Percentiles rank a stretch among this genome's conserved stretches.
Evolutionary conservation across 176 grass and related monocot genomes (phyloP).

Genomic region (Cymbopogon citratus): DNA sequence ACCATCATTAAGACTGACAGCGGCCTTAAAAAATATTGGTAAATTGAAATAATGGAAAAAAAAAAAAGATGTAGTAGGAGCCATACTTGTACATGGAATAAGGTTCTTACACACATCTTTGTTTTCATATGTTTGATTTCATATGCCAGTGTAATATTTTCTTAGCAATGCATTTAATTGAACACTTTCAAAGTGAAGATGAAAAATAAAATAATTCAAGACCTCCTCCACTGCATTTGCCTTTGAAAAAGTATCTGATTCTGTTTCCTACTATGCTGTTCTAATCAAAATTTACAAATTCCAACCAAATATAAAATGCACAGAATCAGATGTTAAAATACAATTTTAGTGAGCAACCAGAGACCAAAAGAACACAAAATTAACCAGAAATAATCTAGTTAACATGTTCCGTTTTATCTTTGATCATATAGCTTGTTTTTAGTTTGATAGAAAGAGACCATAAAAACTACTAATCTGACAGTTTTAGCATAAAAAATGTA

Average conservation of each 20-base stretch:
- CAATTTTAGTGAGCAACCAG: background rate
- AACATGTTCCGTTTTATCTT: background rate
- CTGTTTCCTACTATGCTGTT: background rate
- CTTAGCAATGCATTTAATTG: background rate
- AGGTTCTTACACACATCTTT: background rate
- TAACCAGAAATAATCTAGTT: background rate
- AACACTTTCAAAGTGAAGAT: background rate
- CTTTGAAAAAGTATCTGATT: background rate
- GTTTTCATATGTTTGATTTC: background rate
- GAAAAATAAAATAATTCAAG: background rate
- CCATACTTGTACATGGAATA: background rate
- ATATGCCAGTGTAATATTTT: background rate
- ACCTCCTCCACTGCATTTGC: background rate
- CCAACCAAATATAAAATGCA: background rate
- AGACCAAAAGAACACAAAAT: background rate
- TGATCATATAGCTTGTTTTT: background rate
- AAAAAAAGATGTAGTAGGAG: background rate
- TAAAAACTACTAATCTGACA: background rate
- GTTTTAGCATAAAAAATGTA: constrained; percentile 3
- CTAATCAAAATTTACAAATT: background rate
- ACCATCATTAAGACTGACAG: constrained; percentile 19
- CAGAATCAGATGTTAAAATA: background rate
- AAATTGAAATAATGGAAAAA: background rate
- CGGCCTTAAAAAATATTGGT: background rate
- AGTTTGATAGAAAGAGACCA: background rate